These are phyloP conservation scores for Talaromyces nanjingensis DNA, from an alignment of 495 filamentous ascomycete species.

Conservation along the genomic window DNA sequence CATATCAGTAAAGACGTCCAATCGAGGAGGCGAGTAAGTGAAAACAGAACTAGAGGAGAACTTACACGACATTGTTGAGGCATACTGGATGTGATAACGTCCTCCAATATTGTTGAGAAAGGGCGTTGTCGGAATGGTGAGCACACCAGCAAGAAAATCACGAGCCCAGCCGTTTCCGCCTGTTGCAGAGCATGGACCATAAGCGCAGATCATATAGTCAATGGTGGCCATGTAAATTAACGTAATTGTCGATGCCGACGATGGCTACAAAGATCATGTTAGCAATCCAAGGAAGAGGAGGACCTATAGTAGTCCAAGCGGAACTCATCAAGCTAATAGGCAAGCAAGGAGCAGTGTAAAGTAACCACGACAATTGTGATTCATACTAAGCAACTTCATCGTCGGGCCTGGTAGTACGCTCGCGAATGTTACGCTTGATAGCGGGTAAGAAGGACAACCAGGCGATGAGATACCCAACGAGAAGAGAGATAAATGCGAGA, in stretches of 20 bases:
- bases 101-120: slow-evolving; percentile 62
- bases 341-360: slow-evolving; percentile 51
- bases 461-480: slow-evolving; percentile 55
- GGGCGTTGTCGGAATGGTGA: slow-evolving; percentile 67
- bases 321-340: slow-evolving; percentile 57
- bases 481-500: slow-evolving; percentile 50
- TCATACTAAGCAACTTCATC: slow-evolving; percentile 53
- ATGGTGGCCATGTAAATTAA: slow-evolving; percentile 71
- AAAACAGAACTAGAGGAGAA: too few relatives aligned
- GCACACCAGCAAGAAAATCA: slow-evolving; percentile 75
- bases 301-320: slow-evolving; percentile 54
- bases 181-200: slow-evolving; percentile 65
- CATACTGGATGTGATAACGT: slow-evolving; percentile 55
- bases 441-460: slow-evolving; percentile 46
- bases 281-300: slow-evolving; percentile 56
- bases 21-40: not conserved
- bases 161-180: slow-evolving; percentile 69
- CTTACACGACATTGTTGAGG: slow-evolving; percentile 62
- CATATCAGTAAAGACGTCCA: not conserved
- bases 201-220: slow-evolving; percentile 67
- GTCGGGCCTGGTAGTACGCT: slow-evolving; percentile 41
- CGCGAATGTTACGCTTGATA: slow-evolving; percentile 43
- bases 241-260: slow-evolving; percentile 63
- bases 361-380: slow-evolving; percentile 51
- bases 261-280: slow-evolving; percentile 56